Conservation (phyloP, 164 flowering plant genomes). For the Stephania japonica region DNA sequence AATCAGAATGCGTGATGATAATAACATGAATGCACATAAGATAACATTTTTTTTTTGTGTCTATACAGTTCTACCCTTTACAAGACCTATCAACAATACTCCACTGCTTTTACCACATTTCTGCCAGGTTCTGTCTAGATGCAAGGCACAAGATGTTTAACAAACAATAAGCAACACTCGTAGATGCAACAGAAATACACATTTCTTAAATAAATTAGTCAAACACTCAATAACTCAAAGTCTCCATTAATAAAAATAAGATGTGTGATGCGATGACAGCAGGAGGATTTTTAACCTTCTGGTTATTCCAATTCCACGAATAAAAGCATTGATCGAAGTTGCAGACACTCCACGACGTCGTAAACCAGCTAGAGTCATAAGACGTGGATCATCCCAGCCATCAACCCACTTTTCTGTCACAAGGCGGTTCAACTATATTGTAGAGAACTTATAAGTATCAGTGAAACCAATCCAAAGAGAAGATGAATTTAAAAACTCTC, state of each 20-base stretch:
- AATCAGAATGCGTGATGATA: not conserved
- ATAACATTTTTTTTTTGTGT: not conserved
- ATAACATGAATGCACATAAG: not conserved
- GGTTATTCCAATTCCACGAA: slow-evolving; percentile 93
- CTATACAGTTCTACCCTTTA: not conserved
- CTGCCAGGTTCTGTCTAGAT: too few species aligned
- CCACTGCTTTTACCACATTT: not conserved
- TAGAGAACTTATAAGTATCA: not conserved
- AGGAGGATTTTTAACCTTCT: slow-evolving; percentile 50
- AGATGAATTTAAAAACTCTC: not conserved
- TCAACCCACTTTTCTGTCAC: slow-evolving; percentile 92
- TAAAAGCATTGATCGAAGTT: slow-evolving; percentile 78
- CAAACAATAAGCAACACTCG: too few species aligned
- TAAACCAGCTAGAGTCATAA: slow-evolving; percentile 95
- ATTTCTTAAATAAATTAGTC: not conserved
- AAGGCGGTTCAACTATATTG: slow-evolving; percentile 63
- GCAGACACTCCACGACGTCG: slow-evolving; percentile 86
- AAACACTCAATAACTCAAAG: too few species aligned
- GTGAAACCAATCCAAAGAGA: not conserved
- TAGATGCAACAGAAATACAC: not conserved
- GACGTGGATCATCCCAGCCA: slow-evolving; percentile 99
- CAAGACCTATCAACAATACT: not conserved
- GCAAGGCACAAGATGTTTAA: too few species aligned
- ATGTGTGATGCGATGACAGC: not conserved
- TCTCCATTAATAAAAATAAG: not conserved